phyloP scores from a whole-genome alignment of 2,329 filamentous ascomycete genomes.

The Dactylella cylindrospora region DNA sequence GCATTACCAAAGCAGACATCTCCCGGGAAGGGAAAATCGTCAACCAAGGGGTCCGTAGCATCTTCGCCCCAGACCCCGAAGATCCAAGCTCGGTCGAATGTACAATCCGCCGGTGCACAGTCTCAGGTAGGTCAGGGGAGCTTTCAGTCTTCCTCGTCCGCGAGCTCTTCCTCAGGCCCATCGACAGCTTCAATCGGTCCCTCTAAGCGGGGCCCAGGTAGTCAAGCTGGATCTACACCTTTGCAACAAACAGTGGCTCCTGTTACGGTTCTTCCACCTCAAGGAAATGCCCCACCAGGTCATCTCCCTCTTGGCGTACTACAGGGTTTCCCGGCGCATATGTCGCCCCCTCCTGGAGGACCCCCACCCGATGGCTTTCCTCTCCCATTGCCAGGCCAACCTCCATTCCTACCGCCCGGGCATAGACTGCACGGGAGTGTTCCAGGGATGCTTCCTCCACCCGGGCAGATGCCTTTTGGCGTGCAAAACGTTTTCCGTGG shows the following conservation, averaged over 20 bases:
- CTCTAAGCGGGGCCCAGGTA: conserved; percentile 16
- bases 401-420: conserved; percentile 54
- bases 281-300: conserved; percentile 60
- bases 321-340: conserved; percentile 62
- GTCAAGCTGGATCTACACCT: conserved; percentile 21
- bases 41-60: conserved; percentile 52
- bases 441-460: conserved; percentile 55
- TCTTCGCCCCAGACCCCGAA: conserved; percentile 56
- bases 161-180: conserved; percentile 15
- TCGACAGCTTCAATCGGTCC: conserved; percentile 42
- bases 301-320: conserved; percentile 60
- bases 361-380: conserved; percentile 57
- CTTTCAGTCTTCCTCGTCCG: neutral
- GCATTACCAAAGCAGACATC: conserved; percentile 77
- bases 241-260: conserved; percentile 67
- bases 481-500: conserved; percentile 58
- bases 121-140: conserved; percentile 45
- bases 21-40: conserved; percentile 74
- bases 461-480: conserved; percentile 57
- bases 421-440: conserved; percentile 61
- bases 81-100: conserved; percentile 67
- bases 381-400: conserved; percentile 51
- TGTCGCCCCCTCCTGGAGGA: conserved; percentile 64
- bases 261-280: conserved; percentile 60
- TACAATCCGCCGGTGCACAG: conserved; percentile 52